Conservation (phyloP, 2,329 filamentous ascomycete genomes). For the Xylariomycetidae sp. region DNA sequence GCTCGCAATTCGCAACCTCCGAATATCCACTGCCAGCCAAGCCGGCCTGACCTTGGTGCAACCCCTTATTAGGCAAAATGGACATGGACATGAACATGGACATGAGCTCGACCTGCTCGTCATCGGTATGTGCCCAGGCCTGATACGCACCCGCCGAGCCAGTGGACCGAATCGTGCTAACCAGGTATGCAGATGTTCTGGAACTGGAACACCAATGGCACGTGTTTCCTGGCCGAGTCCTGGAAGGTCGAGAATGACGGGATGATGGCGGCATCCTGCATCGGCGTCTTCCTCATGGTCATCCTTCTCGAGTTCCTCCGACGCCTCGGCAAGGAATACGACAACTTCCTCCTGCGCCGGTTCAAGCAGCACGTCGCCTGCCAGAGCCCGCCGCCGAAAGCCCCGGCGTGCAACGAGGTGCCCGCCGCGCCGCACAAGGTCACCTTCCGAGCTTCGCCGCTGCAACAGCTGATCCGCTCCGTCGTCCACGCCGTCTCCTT, state of each 20-base stretch:
- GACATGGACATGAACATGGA: slow-evolving; percentile 16
- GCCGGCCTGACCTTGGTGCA: too few species aligned
- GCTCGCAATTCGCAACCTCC: too few species aligned
- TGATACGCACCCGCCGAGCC: too few species aligned
- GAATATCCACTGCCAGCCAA: too few species aligned
- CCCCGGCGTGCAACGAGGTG: slow-evolving; percentile 2
- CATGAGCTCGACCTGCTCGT: slow-evolving; percentile 7
- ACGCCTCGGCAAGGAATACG: slow-evolving; percentile 36
- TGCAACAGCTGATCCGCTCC: slow-evolving; percentile 35
- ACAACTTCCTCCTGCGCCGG: slow-evolving; percentile 32
- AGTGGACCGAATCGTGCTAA: not conserved
- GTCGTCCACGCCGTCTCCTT: slow-evolving; percentile 34
- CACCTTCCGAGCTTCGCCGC: slow-evolving; percentile 32
- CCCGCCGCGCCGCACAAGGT: slow-evolving; percentile 10
- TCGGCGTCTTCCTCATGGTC: slow-evolving; percentile 35
- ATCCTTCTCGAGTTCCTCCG: slow-evolving; percentile 35
- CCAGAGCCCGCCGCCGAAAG: slow-evolving; percentile 14
- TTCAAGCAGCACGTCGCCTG: slow-evolving; percentile 30
- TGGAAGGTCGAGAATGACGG: slow-evolving; percentile 35
- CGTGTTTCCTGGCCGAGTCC: slow-evolving; percentile 34
- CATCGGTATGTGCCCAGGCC: too few species aligned
- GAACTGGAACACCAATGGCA: slow-evolving; percentile 37
- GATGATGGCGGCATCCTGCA: slow-evolving; percentile 37
- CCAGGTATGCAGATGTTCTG: slow-evolving; percentile 34
- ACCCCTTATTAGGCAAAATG: too few species aligned